Evolutionary conservation across 371 early-diverging fungal genomes (phyloP).

Genomic region (Apophysomyces trapeziformis): DNA sequence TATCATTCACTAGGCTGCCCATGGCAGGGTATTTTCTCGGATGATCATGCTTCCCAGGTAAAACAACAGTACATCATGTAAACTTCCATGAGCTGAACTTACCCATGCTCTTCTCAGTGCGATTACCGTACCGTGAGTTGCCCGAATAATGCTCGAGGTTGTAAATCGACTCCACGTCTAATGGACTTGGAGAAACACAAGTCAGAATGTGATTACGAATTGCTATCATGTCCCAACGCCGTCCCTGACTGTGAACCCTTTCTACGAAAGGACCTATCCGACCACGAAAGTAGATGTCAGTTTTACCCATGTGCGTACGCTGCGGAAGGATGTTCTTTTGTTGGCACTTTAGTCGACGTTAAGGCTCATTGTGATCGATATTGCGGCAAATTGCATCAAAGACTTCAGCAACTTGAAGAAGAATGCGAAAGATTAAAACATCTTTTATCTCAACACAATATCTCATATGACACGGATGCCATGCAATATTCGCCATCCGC

Average conservation of each 20-base stretch:
- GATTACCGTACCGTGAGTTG: slow-evolving; percentile 30
- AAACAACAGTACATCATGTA: background rate
- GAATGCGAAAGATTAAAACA: slow-evolving; percentile 37
- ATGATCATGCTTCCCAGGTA: slow-evolving; percentile 43
- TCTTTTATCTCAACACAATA: slow-evolving; percentile 4
- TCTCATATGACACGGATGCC: background rate
- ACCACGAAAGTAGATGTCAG: slow-evolving; percentile 44
- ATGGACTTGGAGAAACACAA: slow-evolving; percentile 33
- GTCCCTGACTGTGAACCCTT: slow-evolving; percentile 45
- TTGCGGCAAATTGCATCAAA: slow-evolving; percentile 45
- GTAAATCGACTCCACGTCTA: slow-evolving; percentile 28
- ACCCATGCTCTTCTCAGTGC: slow-evolving; percentile 28
- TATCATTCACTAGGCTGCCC: slow-evolving; percentile 42
- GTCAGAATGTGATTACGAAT: slow-evolving; percentile 37
- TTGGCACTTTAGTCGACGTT: slow-evolving; percentile 36
- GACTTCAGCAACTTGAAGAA: slow-evolving; percentile 37
- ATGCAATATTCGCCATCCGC: background rate
- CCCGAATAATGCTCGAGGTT: slow-evolving; percentile 47
- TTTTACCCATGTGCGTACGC: slow-evolving; percentile 47
- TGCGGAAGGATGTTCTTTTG: slow-evolving; percentile 44
- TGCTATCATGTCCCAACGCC: slow-evolving; percentile 45
- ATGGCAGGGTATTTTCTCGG: slow-evolving; percentile 47
- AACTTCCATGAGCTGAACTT: background rate
- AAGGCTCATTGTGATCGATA: slow-evolving; percentile 41
- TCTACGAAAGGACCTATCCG: slow-evolving; percentile 33